Evolutionary conservation across 192 early-diverging fungal genomes (phyloP).

Genomic region (Helicostylum pulchrum): DNA sequence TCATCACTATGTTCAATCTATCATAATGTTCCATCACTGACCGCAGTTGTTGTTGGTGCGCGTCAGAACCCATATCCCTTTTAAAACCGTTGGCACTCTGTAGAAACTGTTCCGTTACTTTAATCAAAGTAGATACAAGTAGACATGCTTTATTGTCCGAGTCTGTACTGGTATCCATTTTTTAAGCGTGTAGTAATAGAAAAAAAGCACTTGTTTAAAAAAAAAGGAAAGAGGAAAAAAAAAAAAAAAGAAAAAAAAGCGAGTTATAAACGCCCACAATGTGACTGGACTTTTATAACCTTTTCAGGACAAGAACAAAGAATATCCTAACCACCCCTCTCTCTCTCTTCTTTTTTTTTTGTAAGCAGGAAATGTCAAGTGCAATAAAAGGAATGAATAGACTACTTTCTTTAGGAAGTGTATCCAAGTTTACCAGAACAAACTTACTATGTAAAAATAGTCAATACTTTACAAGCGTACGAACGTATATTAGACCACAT

Average conservation of each 20-base stretch:
- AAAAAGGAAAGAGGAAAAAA: background rate
- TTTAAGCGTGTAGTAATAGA: too few species aligned
- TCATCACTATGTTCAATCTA: background rate
- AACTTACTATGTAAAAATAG: background rate
- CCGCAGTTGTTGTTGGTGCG: background rate
- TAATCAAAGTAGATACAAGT: background rate
- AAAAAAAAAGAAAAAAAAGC: background rate
- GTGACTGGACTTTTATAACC: too few species aligned
- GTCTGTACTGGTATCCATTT: background rate
- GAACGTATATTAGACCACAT: constrained; percentile 21
- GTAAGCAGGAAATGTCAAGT: too few species aligned
- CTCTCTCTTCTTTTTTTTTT: too few species aligned
- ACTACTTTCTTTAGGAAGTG: constrained; percentile 1
- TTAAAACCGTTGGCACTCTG: background rate
- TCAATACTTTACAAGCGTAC: background rate
- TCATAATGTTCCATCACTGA: background rate
- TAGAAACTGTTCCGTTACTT: background rate
- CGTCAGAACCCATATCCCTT: background rate
- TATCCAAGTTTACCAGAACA: background rate
- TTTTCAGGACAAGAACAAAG: background rate
- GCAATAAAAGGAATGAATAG: background rate
- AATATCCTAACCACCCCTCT: too few species aligned
- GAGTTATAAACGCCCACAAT: too few species aligned
- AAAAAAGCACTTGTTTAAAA: too few species aligned
- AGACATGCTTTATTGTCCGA: background rate